Percentiles rank a stretch among this genome's conserved stretches.
These are phyloP conservation scores for Anethum foeniculum DNA, from an alignment of 140 eudicot species.

Conservation along the genomic window DNA sequence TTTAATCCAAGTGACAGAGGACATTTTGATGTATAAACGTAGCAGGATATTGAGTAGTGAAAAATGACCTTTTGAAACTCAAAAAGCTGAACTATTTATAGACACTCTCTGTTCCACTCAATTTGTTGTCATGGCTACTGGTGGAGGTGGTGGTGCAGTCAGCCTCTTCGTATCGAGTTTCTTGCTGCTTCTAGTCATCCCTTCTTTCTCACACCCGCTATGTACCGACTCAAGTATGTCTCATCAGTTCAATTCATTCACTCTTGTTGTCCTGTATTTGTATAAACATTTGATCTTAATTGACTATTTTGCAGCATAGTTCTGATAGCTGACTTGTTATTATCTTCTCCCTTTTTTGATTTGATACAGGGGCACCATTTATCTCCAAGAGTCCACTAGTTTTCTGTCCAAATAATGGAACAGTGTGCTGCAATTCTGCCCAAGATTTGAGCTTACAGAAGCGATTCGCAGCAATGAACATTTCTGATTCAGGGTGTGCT, in stretches of 20 bases:
- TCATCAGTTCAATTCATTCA: not conserved
- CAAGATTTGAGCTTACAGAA: slow-evolving; percentile 46
- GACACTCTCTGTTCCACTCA: not conserved
- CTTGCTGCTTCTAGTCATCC: slow-evolving; percentile 31
- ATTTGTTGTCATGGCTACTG: slow-evolving; percentile 23
- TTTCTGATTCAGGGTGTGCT: slow-evolving; percentile 70
- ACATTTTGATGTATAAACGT: not conserved
- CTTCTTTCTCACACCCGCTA: slow-evolving; percentile 45
- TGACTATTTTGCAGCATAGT: not conserved
- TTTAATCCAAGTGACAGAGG: not conserved
- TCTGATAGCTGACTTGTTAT: not conserved
- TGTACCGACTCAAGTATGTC: slow-evolving; percentile 64
- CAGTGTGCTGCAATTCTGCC: slow-evolving; percentile 48
- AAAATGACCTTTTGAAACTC: not conserved
- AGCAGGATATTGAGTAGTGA: not conserved
- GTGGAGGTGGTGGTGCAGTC: slow-evolving; percentile 14
- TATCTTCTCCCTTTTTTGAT: slow-evolving; percentile 10
- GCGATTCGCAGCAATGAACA: slow-evolving; percentile 55
- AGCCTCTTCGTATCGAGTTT: slow-evolving; percentile 21
- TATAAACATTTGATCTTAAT: not conserved
- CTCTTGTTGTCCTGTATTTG: slow-evolving; percentile 2
- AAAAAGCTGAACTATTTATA: not conserved
- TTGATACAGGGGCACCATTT: slow-evolving; percentile 54
- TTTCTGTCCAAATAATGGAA: slow-evolving; percentile 61
- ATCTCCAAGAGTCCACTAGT: slow-evolving; percentile 37